Base-by-base conservation (phyloP, 129 eudicot species). In the Flaveria bidentis region DNA sequence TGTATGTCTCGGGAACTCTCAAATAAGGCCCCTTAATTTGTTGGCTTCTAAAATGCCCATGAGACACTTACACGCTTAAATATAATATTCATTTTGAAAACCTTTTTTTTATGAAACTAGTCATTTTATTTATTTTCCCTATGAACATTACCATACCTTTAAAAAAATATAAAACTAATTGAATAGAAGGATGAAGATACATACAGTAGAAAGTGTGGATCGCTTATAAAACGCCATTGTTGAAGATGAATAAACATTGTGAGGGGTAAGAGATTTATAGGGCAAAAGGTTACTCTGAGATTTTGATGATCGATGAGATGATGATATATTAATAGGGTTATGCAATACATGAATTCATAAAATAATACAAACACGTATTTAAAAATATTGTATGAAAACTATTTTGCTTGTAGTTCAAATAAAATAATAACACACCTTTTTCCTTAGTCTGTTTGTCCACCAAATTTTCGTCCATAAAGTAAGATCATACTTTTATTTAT, bases 221-320 rank as follows among this genome's bases (percentile, higher is more conserved):
- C 7, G 81, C 5, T 78, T 39, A 69, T 66, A 46, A 22, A 60
- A 62, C n/a, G 68, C 78, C 83, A 80, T 80, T 18, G 42, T 49
- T 61, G 28, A 1, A 2, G 42, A 73, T 65, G 83, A 73, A 23
- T 0, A 53, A 16, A 52, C 7, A 8, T 50, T 50, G 6, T 10
- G 45, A 64, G 23, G 16, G 63, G 16, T 5, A 8, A 1, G 83
- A 51, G 72, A 63, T 79, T 79, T 71, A 79, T 79, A 79, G 77
- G 56, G 72, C 25, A 47, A 78, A 45, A 65, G 52, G 53, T 30
- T 53, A 53, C 57, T 8, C 12, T 10, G 50, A 45, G 11, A 45
- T 1, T 8, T 36, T 45, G 50, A 45, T 45, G 12, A 6, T 44
- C 10, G 10, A 44, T 44, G 47, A 12, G 47, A 44, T 44, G 47